phyloP scores from a whole-genome alignment of 768 basidiomycete species.

The Russula sp. region DNA sequence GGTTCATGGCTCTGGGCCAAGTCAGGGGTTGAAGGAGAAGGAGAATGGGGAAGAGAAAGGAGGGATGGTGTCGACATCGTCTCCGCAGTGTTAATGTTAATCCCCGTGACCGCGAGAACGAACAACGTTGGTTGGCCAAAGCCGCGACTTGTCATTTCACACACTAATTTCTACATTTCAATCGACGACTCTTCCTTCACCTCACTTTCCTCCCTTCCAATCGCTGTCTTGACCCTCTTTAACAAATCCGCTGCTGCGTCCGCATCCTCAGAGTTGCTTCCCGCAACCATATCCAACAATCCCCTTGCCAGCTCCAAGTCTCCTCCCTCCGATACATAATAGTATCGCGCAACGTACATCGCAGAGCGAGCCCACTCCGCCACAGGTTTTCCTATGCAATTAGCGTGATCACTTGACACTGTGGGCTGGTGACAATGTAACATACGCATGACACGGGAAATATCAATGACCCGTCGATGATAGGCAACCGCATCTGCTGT shows the following conservation, averaged over 20 bases:
- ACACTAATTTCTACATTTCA: conserved; percentile 19
- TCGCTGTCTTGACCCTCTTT: conserved; percentile 28
- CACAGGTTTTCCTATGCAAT: conserved; percentile 55
- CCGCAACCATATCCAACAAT: conserved; percentile 57
- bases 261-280: conserved; percentile 29
- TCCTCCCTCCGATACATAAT: conserved; percentile 59
- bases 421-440: conserved; percentile 27
- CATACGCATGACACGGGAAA: conserved; percentile 61
- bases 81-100: conserved; percentile 30
- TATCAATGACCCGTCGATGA: conserved; percentile 76
- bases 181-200: conserved; percentile 13
- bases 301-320: conserved; percentile 72
- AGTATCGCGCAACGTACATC: conserved; percentile 78
- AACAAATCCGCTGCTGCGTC: conserved; percentile 27
- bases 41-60: conserved; percentile 24
- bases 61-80: conserved; percentile 27
- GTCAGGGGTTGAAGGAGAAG: conserved; percentile 17
- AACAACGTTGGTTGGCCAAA: conserved; percentile 24
- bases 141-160: conserved; percentile 10
- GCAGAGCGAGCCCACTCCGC: conserved; percentile 83
- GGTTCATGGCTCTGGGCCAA: not conserved
- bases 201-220: conserved; percentile 23
- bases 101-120: conserved; percentile 35
- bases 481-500: conserved; percentile 67
- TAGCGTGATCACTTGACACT: conserved; percentile 25